Percentiles rank a stretch among this genome's conserved stretches.
phyloP scores from a whole-genome alignment of 768 basidiomycete species.

The Tricholoma hemisulphureum region DNA sequence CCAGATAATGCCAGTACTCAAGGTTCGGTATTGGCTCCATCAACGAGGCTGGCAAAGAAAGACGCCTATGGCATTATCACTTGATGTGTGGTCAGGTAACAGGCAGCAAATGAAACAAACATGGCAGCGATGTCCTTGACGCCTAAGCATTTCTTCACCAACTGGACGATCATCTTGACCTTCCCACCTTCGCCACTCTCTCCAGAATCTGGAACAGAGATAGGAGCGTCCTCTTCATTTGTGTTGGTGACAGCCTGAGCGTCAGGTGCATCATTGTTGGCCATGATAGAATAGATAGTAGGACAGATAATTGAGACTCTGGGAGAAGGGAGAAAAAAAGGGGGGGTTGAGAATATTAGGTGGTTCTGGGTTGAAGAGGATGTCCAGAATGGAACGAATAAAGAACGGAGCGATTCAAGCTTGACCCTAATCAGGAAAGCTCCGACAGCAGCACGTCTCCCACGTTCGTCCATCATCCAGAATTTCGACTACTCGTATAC shows the following conservation, averaged over 20 bases:
- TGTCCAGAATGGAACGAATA: not conserved
- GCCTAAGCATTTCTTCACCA: constrained; percentile 88
- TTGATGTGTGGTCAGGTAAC: constrained; percentile 2
- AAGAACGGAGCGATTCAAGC: not conserved
- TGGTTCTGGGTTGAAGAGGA: not conserved
- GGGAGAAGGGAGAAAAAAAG: constrained; percentile 6
- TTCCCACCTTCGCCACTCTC: constrained; percentile 86
- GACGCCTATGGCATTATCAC: constrained; percentile 54
- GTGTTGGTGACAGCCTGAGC: constrained; percentile 1
- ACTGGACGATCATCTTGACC: constrained; percentile 89
- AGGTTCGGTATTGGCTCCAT: constrained; percentile 94
- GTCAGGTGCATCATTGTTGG: constrained; percentile 7
- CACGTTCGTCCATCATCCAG: not conserved
- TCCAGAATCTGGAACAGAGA: constrained; percentile 66
- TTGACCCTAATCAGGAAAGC: constrained; percentile 1
- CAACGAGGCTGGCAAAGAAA: constrained; percentile 89
- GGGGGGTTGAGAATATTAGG: constrained; percentile 3
- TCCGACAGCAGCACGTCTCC: constrained; percentile 3
- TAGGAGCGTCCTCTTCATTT: constrained; percentile 52
- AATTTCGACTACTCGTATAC: too few species aligned
- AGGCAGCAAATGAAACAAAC: constrained; percentile 44
- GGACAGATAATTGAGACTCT: constrained; percentile 2
- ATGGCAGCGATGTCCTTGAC: constrained; percentile 95
- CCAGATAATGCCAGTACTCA: constrained; percentile 94
- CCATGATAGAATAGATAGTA: constrained; percentile 9